Evolutionary conservation across 2,329 filamentous ascomycete genomes (phyloP).

Genomic region (Paraconiothyrium sp.): DNA sequence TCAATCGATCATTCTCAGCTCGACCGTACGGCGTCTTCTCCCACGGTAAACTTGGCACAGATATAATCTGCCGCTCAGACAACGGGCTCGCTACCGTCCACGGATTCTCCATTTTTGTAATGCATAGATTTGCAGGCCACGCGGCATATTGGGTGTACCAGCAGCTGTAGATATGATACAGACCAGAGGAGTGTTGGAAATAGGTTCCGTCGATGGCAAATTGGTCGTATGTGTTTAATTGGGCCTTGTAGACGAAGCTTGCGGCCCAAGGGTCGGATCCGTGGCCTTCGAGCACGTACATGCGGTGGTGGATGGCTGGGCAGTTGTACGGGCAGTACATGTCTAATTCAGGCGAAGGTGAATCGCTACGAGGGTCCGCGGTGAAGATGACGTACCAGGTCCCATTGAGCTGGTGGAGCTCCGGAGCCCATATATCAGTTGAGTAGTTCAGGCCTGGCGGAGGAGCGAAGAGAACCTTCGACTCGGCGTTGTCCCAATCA

Average conservation of each 20-base stretch:
- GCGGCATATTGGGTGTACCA: slow-evolving; percentile 56
- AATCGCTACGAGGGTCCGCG: slow-evolving; percentile 58
- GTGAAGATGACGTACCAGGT: slow-evolving; percentile 65
- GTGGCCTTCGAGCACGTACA: slow-evolving; percentile 60
- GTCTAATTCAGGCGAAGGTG: slow-evolving; percentile 57
- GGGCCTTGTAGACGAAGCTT: slow-evolving; percentile 55
- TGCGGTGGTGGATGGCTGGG: slow-evolving; percentile 61
- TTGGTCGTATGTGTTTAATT: slow-evolving; percentile 62
- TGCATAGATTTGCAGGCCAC: slow-evolving; percentile 64
- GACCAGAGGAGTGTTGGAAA: slow-evolving; percentile 52
- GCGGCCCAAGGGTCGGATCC: slow-evolving; percentile 57
- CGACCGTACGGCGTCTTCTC: slow-evolving; percentile 63
- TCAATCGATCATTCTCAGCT: slow-evolving; percentile 56
- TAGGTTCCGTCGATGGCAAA: slow-evolving; percentile 65
- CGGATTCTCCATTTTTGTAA: slow-evolving; percentile 59
- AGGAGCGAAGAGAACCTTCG: slow-evolving; percentile 55
- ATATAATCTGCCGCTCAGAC: slow-evolving; percentile 58
- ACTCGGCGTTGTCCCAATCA: slow-evolving; percentile 57
- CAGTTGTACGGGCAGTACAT: slow-evolving; percentile 60
- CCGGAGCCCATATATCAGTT: slow-evolving; percentile 61
- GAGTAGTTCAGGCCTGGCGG: slow-evolving; percentile 55
- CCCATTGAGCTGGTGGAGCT: slow-evolving; percentile 58
- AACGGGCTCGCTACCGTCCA: slow-evolving; percentile 59
- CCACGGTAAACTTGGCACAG: slow-evolving; percentile 59
- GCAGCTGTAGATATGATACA: slow-evolving; percentile 54